Percentiles rank a stretch among this genome's conserved stretches.
Conservation (phyloP, 345 rosid species). For the Rhizophora apiculata region DNA sequence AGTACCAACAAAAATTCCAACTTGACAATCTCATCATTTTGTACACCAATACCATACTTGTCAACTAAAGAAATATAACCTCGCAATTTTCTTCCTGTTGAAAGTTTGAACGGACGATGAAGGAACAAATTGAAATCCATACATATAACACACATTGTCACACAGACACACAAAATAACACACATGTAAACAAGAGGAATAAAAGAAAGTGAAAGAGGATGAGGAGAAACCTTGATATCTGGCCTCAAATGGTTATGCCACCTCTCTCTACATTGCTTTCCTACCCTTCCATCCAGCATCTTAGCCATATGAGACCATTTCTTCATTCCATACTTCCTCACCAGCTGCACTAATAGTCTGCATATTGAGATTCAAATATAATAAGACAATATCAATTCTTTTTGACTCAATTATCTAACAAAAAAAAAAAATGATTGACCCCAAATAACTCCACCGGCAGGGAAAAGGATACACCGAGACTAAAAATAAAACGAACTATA, state of each 20-base stretch:
- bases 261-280: slow-evolving; percentile 88
- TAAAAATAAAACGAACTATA: neutral
- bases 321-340: slow-evolving; percentile 46
- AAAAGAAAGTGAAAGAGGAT: neutral
- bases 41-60: too few species aligned
- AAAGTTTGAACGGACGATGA: too few species aligned
- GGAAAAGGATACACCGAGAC: neutral
- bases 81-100: too few species aligned
- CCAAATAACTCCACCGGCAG: too few species aligned
- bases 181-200: neutral
- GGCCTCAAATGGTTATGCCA: slow-evolving; percentile 90
- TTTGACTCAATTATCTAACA: neutral
- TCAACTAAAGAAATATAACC: too few species aligned
- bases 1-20: neutral
- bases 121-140: too few species aligned
- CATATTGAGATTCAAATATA: neutral
- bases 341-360: slow-evolving; percentile 52
- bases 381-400: neutral
- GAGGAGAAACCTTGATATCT: slow-evolving; percentile 58
- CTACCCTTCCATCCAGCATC: slow-evolving; percentile 56
- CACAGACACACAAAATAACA: neutral
- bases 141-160: too few species aligned
- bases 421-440: neutral
- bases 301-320: slow-evolving; percentile 74
- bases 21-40: too few species aligned